Base-by-base conservation (phyloP, 2,329 filamentous ascomycete species). In the Penicillium sp. region DNA sequence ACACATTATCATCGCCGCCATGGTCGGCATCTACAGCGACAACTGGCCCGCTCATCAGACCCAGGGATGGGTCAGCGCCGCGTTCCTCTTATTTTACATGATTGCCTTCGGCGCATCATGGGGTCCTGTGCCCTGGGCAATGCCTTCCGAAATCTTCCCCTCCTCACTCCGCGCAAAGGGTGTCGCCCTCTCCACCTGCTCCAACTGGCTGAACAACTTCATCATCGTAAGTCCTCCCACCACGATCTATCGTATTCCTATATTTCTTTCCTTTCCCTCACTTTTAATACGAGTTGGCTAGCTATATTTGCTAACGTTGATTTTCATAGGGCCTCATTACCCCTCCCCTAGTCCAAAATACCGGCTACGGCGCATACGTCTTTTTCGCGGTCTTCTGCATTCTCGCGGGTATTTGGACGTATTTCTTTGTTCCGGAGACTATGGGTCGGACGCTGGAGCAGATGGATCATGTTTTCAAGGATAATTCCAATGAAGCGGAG, bases 201-300 rank as follows among this genome's bases (percentile, higher is more conserved):
- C 80, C 5, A 87, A 86, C 71, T 90, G 87, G 79, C 70, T 87
- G 2, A 84, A 81, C 66, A 87, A 87, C 67, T 87, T 87, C 58
- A 81, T 85, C 47, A 83, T 87, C 23, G 75, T 75, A 53, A 64
- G 69, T n/a, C n/a, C n/a, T n/a, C n/a, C n/a, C n/a, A n/a, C n/a
- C n/a, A n/a, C n/a, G n/a, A n/a, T n/a, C n/a, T n/a, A n/a, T n/a
- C n/a, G n/a, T n/a, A n/a, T n/a, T n/a, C n/a, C n/a, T n/a, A n/a
- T n/a, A n/a, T n/a, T n/a, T n/a, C n/a, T 6, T 2, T 2, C 49
- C 16, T 29, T 31, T 42, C 5, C 14, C 53, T 29, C 34, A 45
- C 16, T 46, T 52, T 52, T 26, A 18, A 13, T 2, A 23, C 23
- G 23, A 6, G 26, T 29, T 11, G 11, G 26, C 26, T 6, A 29